Conservation (phyloP, 192 early-diverging fungal genomes). For the Backusella tuberculispora region DNA sequence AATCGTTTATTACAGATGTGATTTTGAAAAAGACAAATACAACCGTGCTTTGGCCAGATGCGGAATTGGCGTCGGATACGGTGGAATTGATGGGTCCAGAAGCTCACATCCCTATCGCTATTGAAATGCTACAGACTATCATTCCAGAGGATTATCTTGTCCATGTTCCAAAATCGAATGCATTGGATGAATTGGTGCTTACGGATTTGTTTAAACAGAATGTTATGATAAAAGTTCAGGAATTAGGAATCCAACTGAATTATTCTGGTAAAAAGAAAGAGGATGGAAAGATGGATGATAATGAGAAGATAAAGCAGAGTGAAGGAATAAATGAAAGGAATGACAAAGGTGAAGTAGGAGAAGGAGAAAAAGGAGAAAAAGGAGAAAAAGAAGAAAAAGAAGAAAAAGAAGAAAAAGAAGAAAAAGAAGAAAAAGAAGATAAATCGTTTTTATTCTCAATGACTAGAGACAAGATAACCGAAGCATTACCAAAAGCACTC, state of each 20-base stretch:
- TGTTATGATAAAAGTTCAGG: not conserved
- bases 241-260: not conserved
- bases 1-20: constrained; percentile 39
- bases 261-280: not conserved
- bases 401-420: not conserved
- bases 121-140: constrained; percentile 57
- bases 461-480: constrained; percentile 3
- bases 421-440: not conserved
- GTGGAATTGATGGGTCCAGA: constrained; percentile 64
- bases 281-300: not conserved
- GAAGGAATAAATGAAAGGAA: not conserved
- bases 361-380: not conserved
- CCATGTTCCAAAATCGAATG: constrained; percentile 46
- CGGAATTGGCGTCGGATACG: constrained; percentile 62
- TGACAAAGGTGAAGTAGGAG: not conserved
- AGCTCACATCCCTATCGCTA: constrained; percentile 55
- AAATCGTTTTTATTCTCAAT: not conserved
- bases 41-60: constrained; percentile 64
- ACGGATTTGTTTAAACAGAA: not conserved
- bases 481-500: not conserved
- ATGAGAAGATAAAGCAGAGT: too few relatives aligned
- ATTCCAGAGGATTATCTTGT: constrained; percentile 62
- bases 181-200: not conserved
- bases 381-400: too few relatives aligned
- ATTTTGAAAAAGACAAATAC: constrained; percentile 62